Evolutionary conservation across 441 rosid species (phyloP), one percentile per base, ranked within the genome.

Genomic region (Populus trichocarpa): DNA sequence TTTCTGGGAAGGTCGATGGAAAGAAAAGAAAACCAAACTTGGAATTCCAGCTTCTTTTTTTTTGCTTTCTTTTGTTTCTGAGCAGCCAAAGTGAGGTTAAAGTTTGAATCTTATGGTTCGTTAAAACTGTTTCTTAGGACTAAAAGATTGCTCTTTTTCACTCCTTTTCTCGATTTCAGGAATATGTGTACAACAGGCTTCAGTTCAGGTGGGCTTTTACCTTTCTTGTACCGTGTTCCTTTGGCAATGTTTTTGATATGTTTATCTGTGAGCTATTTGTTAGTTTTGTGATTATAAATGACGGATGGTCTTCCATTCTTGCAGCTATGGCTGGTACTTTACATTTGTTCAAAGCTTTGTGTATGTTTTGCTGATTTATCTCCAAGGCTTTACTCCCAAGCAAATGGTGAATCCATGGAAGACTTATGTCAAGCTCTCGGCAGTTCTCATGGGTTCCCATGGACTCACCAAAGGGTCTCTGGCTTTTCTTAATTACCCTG

Each of bases 261-360:
- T 23, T 36, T 28, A 71, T 16, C 46, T 59, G 13, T 70, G 18
- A 14, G 30, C 20, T 33, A 20, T 67, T 14, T 40, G 6, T 40
- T n/a, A 22, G 69, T 5, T 76, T 16, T 9, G 28, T 63, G 26
- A 71, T 74, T 35, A 32, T 67, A 25, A 13, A 73, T 69, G 13
- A 23, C 5, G 73, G 8, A 76, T 30, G 71, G 4, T 25, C 23
- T 70, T 73, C 67, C 1, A 18, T 70, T 79, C 16, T 79, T 83
- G 57, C 90, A 94, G 97, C 89, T 94, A 89, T 82, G 97, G 98
- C 25, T 94, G 97, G 98, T 92, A 94, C 79, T 94, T 94, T 86
- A 94, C 98, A 50, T 94, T 92, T 82, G 81, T 94, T 64, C 98
- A 94, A 85, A 96, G 91, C 74, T 92, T 88, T 81, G 98, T 90